A percentile compares a stretch with the other conserved stretches of the same genome.
Evolutionary conservation across 805 yeast species (phyloP).

Genomic region (Zygosaccharomyces bailii): DNA sequence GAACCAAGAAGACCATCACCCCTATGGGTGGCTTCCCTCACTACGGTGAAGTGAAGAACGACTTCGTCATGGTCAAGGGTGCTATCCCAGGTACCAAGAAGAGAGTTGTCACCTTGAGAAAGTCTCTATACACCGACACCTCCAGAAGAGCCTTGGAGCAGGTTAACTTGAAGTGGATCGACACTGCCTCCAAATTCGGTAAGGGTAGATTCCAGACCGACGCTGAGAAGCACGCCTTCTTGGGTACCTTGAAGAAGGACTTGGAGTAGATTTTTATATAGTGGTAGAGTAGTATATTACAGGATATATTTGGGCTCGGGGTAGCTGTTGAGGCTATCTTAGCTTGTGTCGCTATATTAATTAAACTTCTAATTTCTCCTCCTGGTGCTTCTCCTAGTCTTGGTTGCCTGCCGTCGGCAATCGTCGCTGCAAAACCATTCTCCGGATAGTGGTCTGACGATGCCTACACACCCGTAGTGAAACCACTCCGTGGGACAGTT

Average conservation of each 20-base stretch:
- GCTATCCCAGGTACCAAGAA: constrained; percentile 99
- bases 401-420: constrained; percentile 12
- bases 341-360: too few relatives aligned
- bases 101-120: constrained; percentile 99
- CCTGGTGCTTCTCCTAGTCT: constrained; percentile 11
- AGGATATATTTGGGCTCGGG: too few relatives aligned
- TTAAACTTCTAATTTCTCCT: too few relatives aligned
- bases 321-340: too few relatives aligned
- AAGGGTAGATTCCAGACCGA: constrained; percentile 99
- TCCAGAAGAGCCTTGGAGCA: constrained; percentile 96
- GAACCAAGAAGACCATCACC: constrained; percentile 99
- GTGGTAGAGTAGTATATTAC: too few relatives aligned
- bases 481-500: constrained; percentile 76
- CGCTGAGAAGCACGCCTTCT: constrained; percentile 99
- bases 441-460: constrained; percentile 56
- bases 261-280: constrained; percentile 43
- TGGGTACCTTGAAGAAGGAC: constrained; percentile 99
- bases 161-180: constrained; percentile 98
- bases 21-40: constrained; percentile 99
- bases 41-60: constrained; percentile 98
- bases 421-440: constrained; percentile 71
- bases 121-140: constrained; percentile 95
- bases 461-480: constrained; percentile 73
- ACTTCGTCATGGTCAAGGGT: constrained; percentile 96
- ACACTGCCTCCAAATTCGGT: constrained; percentile 99